Base-by-base conservation (phyloP, 345 rosid species). In the Arabis alpina region DNA sequence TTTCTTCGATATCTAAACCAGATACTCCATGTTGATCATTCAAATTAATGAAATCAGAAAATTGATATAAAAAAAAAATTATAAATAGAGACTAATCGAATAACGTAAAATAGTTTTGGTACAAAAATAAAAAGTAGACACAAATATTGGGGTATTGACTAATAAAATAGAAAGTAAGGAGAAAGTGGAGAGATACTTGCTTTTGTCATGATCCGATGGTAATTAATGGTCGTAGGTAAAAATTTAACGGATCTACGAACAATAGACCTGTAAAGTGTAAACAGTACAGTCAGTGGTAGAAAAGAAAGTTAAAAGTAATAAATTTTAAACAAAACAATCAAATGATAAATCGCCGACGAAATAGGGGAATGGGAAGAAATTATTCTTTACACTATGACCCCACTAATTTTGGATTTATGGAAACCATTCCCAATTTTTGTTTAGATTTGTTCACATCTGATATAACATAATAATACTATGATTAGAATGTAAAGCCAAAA, bases 151-250 rank as follows among this genome's bases (percentile, higher is more conserved):
- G n/a, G 61, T 50, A 32, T 41, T 54, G 54, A 42, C 2, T 13
- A 6, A 50, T 41, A 32, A 4, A 4, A 5, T 40, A 30, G 7
- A 37, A 15, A 11, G 2, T 24, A 44, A 16, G 25, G 52, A 28
- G 44, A 47, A 49, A 51, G 13, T 34, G 61, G 25, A 51, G 15
- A 74, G 41, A 32, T 58, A 34, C 16, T 45, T 74, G 53, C 19
- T 49, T 36, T 59, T 42, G 41, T 73, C 66, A 40, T 24, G 80
- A 85, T 85, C 85, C 1, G 47, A 69, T 67, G 85, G 87, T 69
- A 70, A 72, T 52, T 64, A 85, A 80, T 76, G 70, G 66, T 15
- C 34, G 10, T 34, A 47, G 60, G 45, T 61, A 2, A 30, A 49
- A 34, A 0, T 42, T 16, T 50, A 54, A 71, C 47, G 54, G 77